Evolutionary conservation across 139 green algal species (phyloP).

Genomic region (Chlorella sp.): DNA sequence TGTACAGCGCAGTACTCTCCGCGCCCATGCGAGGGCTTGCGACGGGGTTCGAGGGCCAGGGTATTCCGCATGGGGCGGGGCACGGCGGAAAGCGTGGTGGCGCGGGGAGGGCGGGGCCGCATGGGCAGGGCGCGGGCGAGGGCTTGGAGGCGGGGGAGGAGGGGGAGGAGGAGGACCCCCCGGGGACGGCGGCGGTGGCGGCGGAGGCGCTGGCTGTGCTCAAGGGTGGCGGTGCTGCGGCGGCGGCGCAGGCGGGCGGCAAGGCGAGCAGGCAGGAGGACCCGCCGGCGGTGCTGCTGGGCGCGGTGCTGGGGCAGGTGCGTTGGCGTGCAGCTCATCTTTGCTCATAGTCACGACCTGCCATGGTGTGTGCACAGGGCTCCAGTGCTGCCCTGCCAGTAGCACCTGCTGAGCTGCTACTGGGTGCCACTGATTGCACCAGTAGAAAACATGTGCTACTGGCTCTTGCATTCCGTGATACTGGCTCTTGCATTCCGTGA

Average conservation of each 20-base stretch:
- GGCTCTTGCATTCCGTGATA: too few relatives aligned
- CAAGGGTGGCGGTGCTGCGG: neutral
- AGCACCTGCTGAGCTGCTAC: too few relatives aligned
- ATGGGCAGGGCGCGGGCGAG: neutral
- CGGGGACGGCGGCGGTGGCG: conserved; percentile 5
- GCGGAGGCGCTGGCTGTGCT: conserved; percentile 11
- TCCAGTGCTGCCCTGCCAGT: too few relatives aligned
- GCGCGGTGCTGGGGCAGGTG: conserved; percentile 12
- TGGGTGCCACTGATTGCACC: too few relatives aligned
- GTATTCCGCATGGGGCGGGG: conserved; percentile 4
- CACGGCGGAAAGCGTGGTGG: neutral
- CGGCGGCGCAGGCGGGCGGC: conserved; percentile 15
- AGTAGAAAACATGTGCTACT: too few relatives aligned
- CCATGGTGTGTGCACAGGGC: too few relatives aligned
- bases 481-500: too few relatives aligned
- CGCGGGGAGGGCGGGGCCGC: neutral
- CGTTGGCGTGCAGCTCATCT: too few relatives aligned
- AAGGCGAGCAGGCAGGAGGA: neutral
- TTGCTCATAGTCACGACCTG: too few relatives aligned
- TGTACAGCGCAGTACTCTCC: conserved; percentile 27
- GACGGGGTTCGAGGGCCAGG: neutral
- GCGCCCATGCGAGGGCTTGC: conserved; percentile 13
- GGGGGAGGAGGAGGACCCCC: neutral
- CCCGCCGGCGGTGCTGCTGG: conserved; percentile 18
- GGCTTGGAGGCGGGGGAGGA: neutral